These are phyloP conservation scores for Neofusicoccum parvum DNA, from an alignment of 2,329 filamentous ascomycete genomes.

Conservation along the genomic window DNA sequence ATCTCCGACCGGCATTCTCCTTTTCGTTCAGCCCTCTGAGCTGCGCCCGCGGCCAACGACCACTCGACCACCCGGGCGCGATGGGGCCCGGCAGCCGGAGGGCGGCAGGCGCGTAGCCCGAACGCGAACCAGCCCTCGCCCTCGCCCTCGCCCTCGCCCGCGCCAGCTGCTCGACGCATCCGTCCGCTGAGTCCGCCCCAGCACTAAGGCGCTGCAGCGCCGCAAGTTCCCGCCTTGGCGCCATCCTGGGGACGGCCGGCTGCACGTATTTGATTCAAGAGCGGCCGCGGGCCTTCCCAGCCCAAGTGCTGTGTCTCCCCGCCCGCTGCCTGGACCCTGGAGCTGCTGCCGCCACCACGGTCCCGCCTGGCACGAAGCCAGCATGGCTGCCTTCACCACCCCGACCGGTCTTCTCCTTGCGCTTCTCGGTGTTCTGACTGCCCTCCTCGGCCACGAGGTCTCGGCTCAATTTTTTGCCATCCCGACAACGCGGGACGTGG, in stretches of 20 bases:
- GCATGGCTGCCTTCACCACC: slow-evolving; percentile 5
- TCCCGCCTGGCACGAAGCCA: neutral
- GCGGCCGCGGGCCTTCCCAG: neutral
- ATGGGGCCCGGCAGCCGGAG: neutral
- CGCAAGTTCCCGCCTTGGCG: slow-evolving; percentile 14
- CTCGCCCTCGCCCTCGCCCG: neutral
- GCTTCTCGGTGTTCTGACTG: neutral
- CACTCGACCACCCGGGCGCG: neutral
- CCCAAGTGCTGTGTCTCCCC: too few relatives aligned
- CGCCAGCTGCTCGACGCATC: neutral
- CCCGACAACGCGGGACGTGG: neutral
- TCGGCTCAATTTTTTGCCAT: neutral
- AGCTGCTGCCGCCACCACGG: neutral
- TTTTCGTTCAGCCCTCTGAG: neutral
- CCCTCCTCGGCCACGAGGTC: neutral
- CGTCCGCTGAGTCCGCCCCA: too few relatives aligned
- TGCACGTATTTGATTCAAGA: neutral
- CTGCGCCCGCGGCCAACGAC: neutral
- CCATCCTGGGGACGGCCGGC: neutral
- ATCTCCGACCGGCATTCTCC: slow-evolving; percentile 15
- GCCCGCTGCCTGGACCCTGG: neutral
- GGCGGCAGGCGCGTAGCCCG: neutral
- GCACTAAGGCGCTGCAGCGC: slow-evolving; percentile 4
- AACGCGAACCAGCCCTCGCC: neutral
- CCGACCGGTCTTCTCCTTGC: neutral